Evolutionary conservation across 2,329 filamentous ascomycete species (phyloP), one percentile per base, ranked within the genome.

Genomic region (Sclerotinia minor): DNA sequence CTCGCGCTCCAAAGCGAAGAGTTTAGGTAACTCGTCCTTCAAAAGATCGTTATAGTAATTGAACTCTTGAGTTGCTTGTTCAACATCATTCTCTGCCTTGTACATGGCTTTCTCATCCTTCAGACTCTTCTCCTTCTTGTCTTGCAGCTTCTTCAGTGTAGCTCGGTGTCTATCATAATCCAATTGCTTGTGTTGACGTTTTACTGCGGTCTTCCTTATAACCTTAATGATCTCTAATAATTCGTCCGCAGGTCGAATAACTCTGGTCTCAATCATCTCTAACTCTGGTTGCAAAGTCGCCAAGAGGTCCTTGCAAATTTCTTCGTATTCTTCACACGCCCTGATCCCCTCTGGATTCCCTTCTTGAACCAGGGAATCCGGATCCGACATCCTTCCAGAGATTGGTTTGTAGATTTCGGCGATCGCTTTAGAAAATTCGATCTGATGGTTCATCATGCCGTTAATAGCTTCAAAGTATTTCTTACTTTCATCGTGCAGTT

Each of bases 401-500:
- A 99, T 99, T 73, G 95, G 95, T 79, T 96, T 96, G 84, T 99
- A 99, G 76, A 99, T 90, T 80, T 99, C 95, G 72, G 91, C 90
- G 83, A 97, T 94, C 73, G 94, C 92, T 81, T 97, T 88, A 75
- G 94, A 97, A 82, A 99, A 99, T 78, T 96, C 94, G 80, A 99
- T 98, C 82, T 99, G 95, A 81, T 98, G 94, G 77, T 84, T 87
- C 76, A 99, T 86, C 95, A 99, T 99, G 83, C 91, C 92, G 81
- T 98, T 97, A 82, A 99, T 97, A 78, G 95, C 92, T 65, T 97
- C 89, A 76, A 96, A 97, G 80, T 99, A 99, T 82, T 96, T 97
- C 79, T 94, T 91, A 67, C 92, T 96, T 80, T 98, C 94, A 82
- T 97, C 92, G 81, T 98, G 94, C 41, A 97, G 88, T 80, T 91